These are phyloP conservation scores for Houttuynia cordata DNA, from an alignment of 164 flowering plant species.

Conservation along the genomic window DNA sequence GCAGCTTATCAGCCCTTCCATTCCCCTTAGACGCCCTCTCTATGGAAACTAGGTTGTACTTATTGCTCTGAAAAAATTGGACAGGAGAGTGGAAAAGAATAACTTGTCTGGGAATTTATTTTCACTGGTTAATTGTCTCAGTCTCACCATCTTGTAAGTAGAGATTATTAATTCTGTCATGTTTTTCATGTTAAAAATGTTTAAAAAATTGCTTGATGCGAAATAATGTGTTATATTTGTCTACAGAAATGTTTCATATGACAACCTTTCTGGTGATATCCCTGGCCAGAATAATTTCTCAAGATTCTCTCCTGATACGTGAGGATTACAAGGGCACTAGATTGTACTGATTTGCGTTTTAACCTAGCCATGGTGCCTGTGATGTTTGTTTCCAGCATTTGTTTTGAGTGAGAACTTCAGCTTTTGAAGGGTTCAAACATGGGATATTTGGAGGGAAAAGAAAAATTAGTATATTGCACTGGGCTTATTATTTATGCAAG, in stretches of 20 bases:
- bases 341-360: not conserved
- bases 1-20: slow-evolving; percentile 30
- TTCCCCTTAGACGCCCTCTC: slow-evolving; percentile 46
- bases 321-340: not conserved
- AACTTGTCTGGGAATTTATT: slow-evolving; percentile 59
- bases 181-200: too few species aligned
- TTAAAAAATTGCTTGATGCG: too few species aligned
- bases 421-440: not conserved
- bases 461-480: not conserved
- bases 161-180: too few species aligned
- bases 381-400: too few species aligned
- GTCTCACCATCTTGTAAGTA: too few species aligned
- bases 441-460: not conserved
- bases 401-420: not conserved
- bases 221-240: too few species aligned
- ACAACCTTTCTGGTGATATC: too few species aligned
- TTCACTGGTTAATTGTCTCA: too few species aligned
- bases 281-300: too few species aligned
- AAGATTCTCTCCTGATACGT: slow-evolving; percentile 74
- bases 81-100: slow-evolving; percentile 65
- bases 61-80: not conserved
- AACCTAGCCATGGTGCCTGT: too few species aligned
- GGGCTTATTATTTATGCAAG: not conserved
- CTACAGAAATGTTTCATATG: too few species aligned
- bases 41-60: not conserved